phyloP scores from a whole-genome alignment of 768 basidiomycete genomes.

The Phaeotremella fagi region DNA sequence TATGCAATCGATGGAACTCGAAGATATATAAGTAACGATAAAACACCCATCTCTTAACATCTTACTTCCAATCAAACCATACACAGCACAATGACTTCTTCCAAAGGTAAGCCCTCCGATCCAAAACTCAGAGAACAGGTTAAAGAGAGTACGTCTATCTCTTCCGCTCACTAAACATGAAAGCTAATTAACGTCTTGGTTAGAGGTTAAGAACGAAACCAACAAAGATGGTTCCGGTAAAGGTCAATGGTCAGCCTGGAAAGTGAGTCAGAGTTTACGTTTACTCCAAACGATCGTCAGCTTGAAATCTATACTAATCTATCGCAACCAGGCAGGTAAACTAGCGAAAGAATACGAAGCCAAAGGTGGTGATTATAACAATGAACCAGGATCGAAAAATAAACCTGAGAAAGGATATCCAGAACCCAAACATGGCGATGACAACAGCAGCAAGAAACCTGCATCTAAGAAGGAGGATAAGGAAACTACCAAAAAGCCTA shows the following conservation, averaged over 20 bases:
- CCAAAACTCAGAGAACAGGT: constrained; percentile 43
- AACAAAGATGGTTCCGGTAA: constrained; percentile 47
- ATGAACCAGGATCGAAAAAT: constrained; percentile 46
- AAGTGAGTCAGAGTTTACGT: constrained; percentile 21
- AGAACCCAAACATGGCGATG: constrained; percentile 34
- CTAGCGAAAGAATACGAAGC: constrained; percentile 45
- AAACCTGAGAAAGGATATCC: constrained; percentile 44
- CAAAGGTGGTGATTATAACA: constrained; percentile 42
- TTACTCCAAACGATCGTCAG: neutral
- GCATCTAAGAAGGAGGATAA: constrained; percentile 5
- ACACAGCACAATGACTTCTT: constrained; percentile 33
- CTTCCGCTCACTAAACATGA: neutral
- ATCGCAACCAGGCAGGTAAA: constrained; percentile 26
- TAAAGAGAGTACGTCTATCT: constrained; percentile 35
- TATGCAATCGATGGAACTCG: too few species aligned
- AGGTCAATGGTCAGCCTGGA: constrained; percentile 47
- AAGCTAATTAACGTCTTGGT: too few species aligned
- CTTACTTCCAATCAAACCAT: neutral
- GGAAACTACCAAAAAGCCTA: neutral
- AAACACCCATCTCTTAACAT: neutral
- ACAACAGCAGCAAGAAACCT: constrained; percentile 26
- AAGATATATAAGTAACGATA: too few species aligned
- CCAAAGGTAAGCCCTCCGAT: constrained; percentile 47
- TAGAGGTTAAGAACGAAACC: constrained; percentile 42
- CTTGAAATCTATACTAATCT: neutral